Base-by-base conservation (phyloP, 352 stramenopile species). In the Albugo candida region DNA sequence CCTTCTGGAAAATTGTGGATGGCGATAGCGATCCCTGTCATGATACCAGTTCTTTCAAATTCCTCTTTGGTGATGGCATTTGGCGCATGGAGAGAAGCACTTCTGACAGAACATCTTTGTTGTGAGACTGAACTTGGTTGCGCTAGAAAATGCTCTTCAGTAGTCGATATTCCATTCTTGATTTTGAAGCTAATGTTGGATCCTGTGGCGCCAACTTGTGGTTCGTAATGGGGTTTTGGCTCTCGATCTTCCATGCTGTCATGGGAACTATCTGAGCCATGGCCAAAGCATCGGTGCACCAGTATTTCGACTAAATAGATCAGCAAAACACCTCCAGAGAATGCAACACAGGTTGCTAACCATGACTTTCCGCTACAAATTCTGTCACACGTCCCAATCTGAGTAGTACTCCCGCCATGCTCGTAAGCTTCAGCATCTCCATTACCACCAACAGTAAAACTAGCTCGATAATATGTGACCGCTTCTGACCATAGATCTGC, bases 1-100 rank as follows among this genome's bases (percentile, higher is more conserved):
- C 94, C 94, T 55, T 98, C 94, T 0, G 93, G 93, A 56, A 98
- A 95, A 63, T 98, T 98, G 64, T 98, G 94, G 35, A 97, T 95
- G 4, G 79, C 88, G 49, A 98, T 96, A 37, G 86, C 92, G 11
- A 97, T 60, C 13, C 89, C 94, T 1, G 91, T 97, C 51, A 92
- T 78, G 4, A 97, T 60, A 47, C 91, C 89, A 47, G 92, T 85
- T 16, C 70, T 67, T 19, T 79, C 65, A 45, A 89, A 81, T 20
- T 75, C 59, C 10, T 67, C 49, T 51, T 80, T 73, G 16, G 48
- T 45, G 35, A 59, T 35, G 3, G 19, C 43, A 43, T 19, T 43
- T 2, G 24, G 24, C 8, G 24, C 24, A 8, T 31, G 24, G 24
- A 31, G 24, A 31, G 24, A 31, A 31, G 24, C 24, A 31, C 24